Evolutionary conservation across 1,139 yeast species (phyloP).

Genomic region (Insectozyma bohioensis): DNA sequence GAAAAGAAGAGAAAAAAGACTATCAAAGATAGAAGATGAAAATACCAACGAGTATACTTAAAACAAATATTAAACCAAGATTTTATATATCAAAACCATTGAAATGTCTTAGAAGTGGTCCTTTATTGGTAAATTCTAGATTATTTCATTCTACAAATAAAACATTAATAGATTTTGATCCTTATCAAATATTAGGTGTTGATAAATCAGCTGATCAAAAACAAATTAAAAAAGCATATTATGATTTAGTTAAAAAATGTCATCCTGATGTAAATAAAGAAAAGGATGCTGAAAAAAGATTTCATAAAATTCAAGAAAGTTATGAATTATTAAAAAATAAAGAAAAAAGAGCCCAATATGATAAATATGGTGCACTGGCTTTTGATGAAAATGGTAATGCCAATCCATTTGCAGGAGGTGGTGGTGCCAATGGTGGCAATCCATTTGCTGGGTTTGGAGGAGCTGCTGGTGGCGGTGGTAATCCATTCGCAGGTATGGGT

Average conservation of each 20-base stretch:
- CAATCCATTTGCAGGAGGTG: slow-evolving; percentile 50
- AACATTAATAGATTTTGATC: slow-evolving; percentile 53
- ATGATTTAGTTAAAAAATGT: slow-evolving; percentile 85
- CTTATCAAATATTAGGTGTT: slow-evolving; percentile 82
- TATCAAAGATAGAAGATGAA: no score
- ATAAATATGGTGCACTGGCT: slow-evolving; percentile 87
- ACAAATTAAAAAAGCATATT: slow-evolving; percentile 91
- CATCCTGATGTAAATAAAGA: slow-evolving; percentile 98
- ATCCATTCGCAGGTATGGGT: slow-evolving; percentile 50
- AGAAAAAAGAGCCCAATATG: slow-evolving; percentile 83
- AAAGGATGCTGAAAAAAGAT: slow-evolving; percentile 79
- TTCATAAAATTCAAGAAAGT: slow-evolving; percentile 92
- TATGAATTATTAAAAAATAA: slow-evolving; percentile 90
- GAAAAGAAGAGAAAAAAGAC: no score
- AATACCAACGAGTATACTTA: slow-evolving; percentile 5
- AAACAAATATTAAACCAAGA: slow-evolving; percentile 4
- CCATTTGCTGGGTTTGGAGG: slow-evolving; percentile 41
- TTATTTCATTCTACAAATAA: slow-evolving; percentile 27
- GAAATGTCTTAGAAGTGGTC: neutral
- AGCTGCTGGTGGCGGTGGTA: slow-evolving; percentile 24
- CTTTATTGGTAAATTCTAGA: slow-evolving; percentile 11
- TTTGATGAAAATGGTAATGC: slow-evolving; percentile 68
- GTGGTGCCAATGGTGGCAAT: slow-evolving; percentile 30
- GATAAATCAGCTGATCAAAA: slow-evolving; percentile 67
- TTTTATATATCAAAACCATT: neutral